Conservation (phyloP, 129 eudicot species). For the Scalesia atractyloides region DNA sequence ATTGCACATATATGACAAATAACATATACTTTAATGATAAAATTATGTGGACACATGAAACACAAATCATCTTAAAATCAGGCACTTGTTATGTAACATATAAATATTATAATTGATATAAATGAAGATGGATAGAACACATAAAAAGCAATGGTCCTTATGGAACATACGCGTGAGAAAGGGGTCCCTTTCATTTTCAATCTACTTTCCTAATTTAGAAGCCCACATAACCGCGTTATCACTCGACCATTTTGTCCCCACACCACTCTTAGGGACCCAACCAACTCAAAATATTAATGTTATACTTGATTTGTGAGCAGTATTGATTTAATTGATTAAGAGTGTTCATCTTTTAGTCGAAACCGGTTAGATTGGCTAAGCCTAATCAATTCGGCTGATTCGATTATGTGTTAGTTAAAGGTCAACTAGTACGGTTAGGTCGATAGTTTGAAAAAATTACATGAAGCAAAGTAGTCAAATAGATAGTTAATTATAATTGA, state of each 20-base stretch:
- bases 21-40: background rate
- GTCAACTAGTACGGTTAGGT: background rate
- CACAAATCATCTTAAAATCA: no score
- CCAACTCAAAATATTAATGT: background rate
- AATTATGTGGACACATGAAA: no score
- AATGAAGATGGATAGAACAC: background rate
- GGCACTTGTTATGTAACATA: background rate
- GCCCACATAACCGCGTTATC: conserved; percentile 29
- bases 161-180: conserved; percentile 28
- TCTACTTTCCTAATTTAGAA: conserved; percentile 20
- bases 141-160: conserved; percentile 8
- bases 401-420: background rate
- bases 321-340: background rate
- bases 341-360: background rate
- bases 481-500: no score
- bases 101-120: background rate
- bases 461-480: no score
- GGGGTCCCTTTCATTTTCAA: conserved; percentile 23
- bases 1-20: background rate
- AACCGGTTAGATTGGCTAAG: background rate
- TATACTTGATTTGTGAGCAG: background rate
- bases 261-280: background rate
- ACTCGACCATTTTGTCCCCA: conserved; percentile 18
- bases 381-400: background rate
- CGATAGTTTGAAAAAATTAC: no score